Base-by-base conservation (phyloP, 345 rosid genomes). In the Anacardium occidentale region DNA sequence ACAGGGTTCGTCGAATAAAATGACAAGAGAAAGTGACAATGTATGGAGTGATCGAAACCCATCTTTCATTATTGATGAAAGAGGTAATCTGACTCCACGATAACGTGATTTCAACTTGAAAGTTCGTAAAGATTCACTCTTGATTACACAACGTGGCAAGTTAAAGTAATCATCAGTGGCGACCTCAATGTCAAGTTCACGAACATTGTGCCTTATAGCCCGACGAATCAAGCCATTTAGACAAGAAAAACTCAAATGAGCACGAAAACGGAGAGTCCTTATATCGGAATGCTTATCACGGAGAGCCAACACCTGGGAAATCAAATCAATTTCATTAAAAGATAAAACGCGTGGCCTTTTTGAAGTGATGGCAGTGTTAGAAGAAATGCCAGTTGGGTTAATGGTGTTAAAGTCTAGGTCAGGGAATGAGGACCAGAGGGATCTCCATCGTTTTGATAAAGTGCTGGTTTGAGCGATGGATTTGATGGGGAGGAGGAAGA, bases 321-420 rank as follows among this genome's bases (percentile, higher is more conserved):
- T 82, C 73, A 82, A 83, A 67, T 89, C 88, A 63, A 64, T 68
- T 7, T 55, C 53, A 21, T 75, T 71, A 53, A 61, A 20, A 10
- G 79, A 45, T 4, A 40, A 32, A 44, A 66, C 37, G 48, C 59
- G 64, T 2, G 76, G 61, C 37, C 70, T 66, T 59, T 66, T 63
- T 64, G 66, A 66, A 48, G 40, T 10, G 20, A 2, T 76, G 15
- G 44, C 15, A 2, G 73, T 22, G 17, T 69, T 69, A 34, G 79
- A 26, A 29, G 60, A 14, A 21, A 22, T 12, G n/a, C 42, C 52
- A 2, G 20, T 9, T 15, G 78, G 73, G 65, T 79, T 62, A 13
- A 86, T 69, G 53, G 88, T 69, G 57, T 89, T 90, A 84, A 94
- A 94, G 76, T 91, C 98, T 3, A 94, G 97, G 71, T 94, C 98